Evolutionary conservation across 768 basidiomycete genomes (phyloP).

Genomic region (Melanogaster broomeanus): DNA sequence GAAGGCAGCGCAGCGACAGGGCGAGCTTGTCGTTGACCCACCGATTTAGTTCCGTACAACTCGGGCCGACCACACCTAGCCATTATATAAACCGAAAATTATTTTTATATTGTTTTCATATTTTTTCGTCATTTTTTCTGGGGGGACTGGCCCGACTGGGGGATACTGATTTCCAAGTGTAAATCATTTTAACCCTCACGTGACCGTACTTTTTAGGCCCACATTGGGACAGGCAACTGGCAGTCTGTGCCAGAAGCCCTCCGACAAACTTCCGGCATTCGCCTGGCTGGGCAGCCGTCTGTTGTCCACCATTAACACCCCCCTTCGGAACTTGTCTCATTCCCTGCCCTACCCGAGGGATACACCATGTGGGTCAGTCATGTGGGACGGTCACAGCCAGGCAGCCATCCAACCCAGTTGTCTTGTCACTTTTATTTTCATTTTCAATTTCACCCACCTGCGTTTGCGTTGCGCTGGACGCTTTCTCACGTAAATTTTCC

Average conservation of each 20-base stretch:
- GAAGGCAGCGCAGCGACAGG: constrained; percentile 15
- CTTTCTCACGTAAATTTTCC: constrained; percentile 1
- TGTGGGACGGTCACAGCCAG: constrained; percentile 1
- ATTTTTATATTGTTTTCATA: not conserved
- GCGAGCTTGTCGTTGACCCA: constrained; percentile 11
- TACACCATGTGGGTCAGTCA: not conserved
- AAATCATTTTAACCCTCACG: constrained; percentile 1
- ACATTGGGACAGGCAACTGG: constrained; percentile 8
- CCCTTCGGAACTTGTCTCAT: not conserved
- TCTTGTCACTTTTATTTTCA: not conserved
- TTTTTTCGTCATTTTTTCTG: not conserved
- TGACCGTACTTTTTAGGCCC: constrained; percentile 5
- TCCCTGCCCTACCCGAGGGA: not conserved
- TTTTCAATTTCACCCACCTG: not conserved
- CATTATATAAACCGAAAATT: not conserved
- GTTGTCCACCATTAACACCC: no score
- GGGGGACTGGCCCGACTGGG: no score
- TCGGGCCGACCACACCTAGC: constrained; percentile 18
- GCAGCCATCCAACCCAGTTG: not conserved
- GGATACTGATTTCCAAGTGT: not conserved
- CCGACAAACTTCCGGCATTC: no score
- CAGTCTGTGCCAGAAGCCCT: constrained; percentile 4
- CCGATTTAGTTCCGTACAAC: constrained; percentile 20
- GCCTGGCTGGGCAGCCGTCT: no score
- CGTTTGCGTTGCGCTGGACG: not conserved